These are phyloP conservation scores for Lolium perenne DNA, from an alignment of 176 grass and related monocot genomes.

Conservation along the genomic window DNA sequence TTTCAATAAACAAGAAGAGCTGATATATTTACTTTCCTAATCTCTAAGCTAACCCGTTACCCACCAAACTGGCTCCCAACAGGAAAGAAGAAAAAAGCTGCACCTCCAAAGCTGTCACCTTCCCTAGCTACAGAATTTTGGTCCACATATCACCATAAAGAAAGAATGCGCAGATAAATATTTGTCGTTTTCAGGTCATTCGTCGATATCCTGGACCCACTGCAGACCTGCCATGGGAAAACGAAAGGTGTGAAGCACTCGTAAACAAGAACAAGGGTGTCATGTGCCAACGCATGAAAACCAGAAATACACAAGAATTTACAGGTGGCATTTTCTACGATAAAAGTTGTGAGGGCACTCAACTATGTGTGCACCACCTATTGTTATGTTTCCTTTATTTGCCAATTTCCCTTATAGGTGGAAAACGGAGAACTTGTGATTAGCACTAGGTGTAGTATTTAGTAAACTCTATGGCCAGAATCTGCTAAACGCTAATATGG, in stretches of 20 bases:
- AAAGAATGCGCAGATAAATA: slow-evolving; percentile 15
- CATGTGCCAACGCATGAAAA: background rate
- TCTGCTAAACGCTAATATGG: background rate
- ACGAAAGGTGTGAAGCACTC: background rate
- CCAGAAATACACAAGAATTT: background rate
- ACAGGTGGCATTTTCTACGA: no score
- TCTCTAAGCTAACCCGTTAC: no score
- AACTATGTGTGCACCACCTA: background rate
- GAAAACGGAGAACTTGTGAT: background rate
- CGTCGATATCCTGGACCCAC: slow-evolving; percentile 60
- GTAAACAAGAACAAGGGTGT: background rate
- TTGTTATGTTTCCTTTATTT: background rate
- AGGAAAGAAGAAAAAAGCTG: background rate
- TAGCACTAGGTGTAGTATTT: background rate
- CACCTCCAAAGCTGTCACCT: background rate
- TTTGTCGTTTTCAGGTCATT: slow-evolving; percentile 45
- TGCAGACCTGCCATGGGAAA: slow-evolving; percentile 41
- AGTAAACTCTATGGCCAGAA: background rate
- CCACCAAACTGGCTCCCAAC: no score
- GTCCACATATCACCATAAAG: background rate
- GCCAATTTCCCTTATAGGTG: background rate
- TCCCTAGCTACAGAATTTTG: background rate
- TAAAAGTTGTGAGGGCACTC: background rate
- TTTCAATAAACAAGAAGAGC: no score
- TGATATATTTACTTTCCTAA: no score